Percentiles rank a stretch among this genome's conserved stretches.
Conservation (phyloP, 202 grass and related monocot species). For the Musa balbisiana region DNA sequence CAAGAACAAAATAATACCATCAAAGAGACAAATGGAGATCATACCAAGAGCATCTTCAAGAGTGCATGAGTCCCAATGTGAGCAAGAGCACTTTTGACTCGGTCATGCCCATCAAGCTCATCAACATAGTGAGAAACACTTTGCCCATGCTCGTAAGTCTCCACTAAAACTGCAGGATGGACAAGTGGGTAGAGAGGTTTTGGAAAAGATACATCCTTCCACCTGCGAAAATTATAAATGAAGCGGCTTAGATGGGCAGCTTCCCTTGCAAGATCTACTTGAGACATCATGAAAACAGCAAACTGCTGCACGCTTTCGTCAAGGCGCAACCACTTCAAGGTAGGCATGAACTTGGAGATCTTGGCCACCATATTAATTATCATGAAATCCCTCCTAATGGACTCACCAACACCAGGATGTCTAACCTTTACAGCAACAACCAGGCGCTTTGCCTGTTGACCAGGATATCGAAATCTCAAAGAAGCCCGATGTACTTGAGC, state of each 20-base stretch:
- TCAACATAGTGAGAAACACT: not conserved
- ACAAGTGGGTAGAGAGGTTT: not conserved
- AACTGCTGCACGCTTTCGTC: not conserved
- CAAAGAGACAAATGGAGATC: not conserved
- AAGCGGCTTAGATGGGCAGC: not conserved
- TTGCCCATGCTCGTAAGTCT: not conserved
- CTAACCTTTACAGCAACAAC: slow-evolving; percentile 93
- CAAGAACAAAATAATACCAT: no score
- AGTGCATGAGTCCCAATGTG: not conserved
- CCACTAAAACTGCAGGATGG: not conserved
- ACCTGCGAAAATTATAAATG: not conserved
- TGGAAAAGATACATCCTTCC: slow-evolving; percentile 1
- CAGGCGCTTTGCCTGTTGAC: slow-evolving; percentile 31
- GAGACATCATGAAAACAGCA: slow-evolving; percentile 1
- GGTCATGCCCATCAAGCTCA: not conserved
- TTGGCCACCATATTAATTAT: slow-evolving; percentile 47
- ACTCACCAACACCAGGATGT: slow-evolving; percentile 87
- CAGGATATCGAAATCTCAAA: slow-evolving; percentile 57
- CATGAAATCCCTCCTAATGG: slow-evolving; percentile 86
- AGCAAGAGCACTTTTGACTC: not conserved
- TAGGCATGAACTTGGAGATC: not conserved
- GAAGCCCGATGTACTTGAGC: slow-evolving; percentile 85
- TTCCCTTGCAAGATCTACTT: not conserved
- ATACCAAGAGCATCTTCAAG: slow-evolving; percentile 1
- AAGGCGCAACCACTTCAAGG: not conserved